phyloP scores from a whole-genome alignment of 2,329 filamentous ascomycete species.

The Diaporthe ampelina region DNA sequence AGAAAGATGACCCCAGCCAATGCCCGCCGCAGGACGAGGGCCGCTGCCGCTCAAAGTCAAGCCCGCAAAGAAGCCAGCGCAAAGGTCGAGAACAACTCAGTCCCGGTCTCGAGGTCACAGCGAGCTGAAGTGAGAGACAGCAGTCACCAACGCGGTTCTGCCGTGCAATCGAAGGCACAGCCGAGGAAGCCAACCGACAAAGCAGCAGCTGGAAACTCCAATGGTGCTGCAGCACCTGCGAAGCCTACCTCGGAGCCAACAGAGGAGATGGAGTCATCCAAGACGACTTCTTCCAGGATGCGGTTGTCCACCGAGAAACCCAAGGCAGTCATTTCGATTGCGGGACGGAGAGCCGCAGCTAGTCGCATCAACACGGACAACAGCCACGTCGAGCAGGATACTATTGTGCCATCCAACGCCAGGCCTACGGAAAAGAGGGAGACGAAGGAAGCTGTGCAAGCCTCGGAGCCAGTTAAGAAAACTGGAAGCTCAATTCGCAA shows the following conservation, averaged over 20 bases:
- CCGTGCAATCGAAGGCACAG: background rate
- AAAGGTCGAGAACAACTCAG: background rate
- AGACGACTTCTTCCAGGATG: no score
- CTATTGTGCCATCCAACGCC: background rate
- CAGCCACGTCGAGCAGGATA: background rate
- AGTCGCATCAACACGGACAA: background rate
- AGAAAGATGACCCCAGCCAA: background rate
- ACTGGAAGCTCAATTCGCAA: background rate
- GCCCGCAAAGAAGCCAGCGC: background rate
- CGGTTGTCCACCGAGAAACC: no score
- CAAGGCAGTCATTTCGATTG: background rate
- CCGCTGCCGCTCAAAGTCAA: background rate
- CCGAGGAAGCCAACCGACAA: background rate
- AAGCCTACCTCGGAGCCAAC: background rate
- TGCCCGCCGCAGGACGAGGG: constrained; percentile 9
- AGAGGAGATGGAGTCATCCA: background rate
- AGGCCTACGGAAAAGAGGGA: no score
- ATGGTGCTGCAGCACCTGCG: background rate
- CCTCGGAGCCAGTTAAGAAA: background rate
- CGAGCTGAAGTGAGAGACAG: background rate
- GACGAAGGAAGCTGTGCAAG: background rate
- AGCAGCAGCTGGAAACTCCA: background rate
- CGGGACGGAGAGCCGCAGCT: no score
- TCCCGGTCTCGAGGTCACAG: background rate
- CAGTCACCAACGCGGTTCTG: accelerated